These are phyloP conservation scores for Candida broadrunensis DNA, from an alignment of 805 yeast genomes.

Conservation along the genomic window DNA sequence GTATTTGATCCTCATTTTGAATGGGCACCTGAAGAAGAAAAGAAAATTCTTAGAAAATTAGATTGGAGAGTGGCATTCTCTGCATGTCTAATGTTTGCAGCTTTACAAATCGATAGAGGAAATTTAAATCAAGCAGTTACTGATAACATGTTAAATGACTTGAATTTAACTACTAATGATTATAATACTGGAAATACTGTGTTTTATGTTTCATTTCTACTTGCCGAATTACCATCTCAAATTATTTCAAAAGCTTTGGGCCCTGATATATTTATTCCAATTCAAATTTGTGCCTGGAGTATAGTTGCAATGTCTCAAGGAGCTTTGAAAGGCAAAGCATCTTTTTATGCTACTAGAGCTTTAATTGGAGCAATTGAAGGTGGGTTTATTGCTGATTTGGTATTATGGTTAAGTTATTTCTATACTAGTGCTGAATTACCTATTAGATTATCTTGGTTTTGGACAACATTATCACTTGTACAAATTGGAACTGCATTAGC, in stretches of 20 bases:
- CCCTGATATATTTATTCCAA: conserved; percentile 59
- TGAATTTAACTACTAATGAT: conserved; percentile 50
- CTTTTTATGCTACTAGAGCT: conserved; percentile 47
- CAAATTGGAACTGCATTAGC: conserved; percentile 26
- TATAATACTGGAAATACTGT: conserved; percentile 59
- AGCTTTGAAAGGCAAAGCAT: conserved; percentile 22
- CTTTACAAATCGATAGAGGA: conserved; percentile 56
- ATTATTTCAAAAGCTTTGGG: conserved; percentile 59
- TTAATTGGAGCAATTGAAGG: conserved; percentile 60
- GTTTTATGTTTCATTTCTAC: conserved; percentile 47
- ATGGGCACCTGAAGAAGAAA: conserved; percentile 55
- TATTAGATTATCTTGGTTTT: conserved; percentile 47
- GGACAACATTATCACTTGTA: conserved; percentile 21
- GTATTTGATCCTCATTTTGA: conserved; percentile 55
- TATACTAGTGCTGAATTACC: conserved; percentile 59
- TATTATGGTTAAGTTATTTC: conserved; percentile 64
- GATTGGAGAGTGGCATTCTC: conserved; percentile 55
- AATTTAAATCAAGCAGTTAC: conserved; percentile 57
- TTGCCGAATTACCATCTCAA: conserved; percentile 64
- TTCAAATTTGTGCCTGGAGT: conserved; percentile 55
- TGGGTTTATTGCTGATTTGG: conserved; percentile 64
- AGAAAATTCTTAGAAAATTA: conserved; percentile 43
- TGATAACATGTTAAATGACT: conserved; percentile 51
- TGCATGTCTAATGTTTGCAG: conserved; percentile 58
- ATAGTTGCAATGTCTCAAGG: conserved; percentile 50